Evolutionary conservation across 192 early-diverging fungal species (phyloP).

Genomic region (Glomus cerebriforme): DNA sequence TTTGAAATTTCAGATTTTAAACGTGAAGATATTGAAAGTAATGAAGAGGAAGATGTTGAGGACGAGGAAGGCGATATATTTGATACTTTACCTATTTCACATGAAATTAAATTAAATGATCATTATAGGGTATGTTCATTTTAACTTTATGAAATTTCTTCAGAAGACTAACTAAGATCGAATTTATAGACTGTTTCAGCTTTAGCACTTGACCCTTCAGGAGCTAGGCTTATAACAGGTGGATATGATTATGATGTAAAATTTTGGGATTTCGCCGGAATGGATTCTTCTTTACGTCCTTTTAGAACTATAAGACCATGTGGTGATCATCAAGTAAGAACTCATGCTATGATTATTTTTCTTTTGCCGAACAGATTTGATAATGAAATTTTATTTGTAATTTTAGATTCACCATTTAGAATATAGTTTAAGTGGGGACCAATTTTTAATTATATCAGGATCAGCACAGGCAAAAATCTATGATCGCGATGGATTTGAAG

Average conservation of each 20-base stretch:
- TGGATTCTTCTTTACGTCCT: conserved; percentile 74
- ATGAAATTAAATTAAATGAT: conserved; percentile 66
- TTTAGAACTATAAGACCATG: conserved; percentile 80
- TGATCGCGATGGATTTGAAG: conserved; percentile 73
- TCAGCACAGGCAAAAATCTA: conserved; percentile 74
- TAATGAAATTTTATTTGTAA: not conserved
- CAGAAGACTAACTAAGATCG: not conserved
- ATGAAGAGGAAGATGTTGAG: conserved; percentile 41
- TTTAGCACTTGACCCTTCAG: conserved; percentile 81
- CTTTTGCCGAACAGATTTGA: not conserved
- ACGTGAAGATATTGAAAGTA: conserved; percentile 43
- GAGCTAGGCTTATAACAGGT: conserved; percentile 75
- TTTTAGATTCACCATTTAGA: conserved; percentile 72
- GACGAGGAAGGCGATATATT: conserved; percentile 33
- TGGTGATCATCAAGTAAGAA: conserved; percentile 65
- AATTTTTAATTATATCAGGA: conserved; percentile 78
- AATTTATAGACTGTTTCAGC: conserved; percentile 67
- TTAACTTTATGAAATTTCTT: not conserved
- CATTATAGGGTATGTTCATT: conserved; percentile 57
- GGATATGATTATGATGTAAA: conserved; percentile 80
- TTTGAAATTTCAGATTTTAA: not conserved
- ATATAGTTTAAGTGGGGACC: conserved; percentile 74
- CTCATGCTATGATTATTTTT: not conserved
- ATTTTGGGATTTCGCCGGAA: conserved; percentile 93
- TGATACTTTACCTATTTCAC: conserved; percentile 63